Evolutionary conservation across 495 filamentous ascomycete species (phyloP).

Genomic region (Hypoxylon lenormandii): DNA sequence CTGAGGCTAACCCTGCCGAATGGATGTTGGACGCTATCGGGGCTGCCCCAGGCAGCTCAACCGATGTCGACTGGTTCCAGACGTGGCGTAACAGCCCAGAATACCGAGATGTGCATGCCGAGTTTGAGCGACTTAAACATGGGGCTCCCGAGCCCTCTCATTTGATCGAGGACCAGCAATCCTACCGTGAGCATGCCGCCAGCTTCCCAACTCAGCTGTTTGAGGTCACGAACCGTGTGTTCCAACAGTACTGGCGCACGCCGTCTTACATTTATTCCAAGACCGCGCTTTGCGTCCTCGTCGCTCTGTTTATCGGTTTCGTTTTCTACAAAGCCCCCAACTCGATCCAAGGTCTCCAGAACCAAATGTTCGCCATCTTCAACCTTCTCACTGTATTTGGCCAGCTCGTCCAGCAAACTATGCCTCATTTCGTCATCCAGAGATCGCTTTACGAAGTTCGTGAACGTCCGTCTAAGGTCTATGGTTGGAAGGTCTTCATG

Average conservation of each 20-base stretch:
- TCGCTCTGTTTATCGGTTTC: constrained; percentile 86
- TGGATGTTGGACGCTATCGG: constrained; percentile 97
- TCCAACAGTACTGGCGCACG: constrained; percentile 90
- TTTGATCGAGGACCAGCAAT: constrained; percentile 48
- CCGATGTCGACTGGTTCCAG: constrained; percentile 83
- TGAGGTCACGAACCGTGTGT: constrained; percentile 72
- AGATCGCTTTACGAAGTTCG: constrained; percentile 85
- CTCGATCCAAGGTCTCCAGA: constrained; percentile 81
- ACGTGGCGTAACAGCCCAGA: constrained; percentile 83
- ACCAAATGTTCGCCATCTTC: constrained; percentile 89
- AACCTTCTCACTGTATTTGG: constrained; percentile 82
- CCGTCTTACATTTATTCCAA: constrained; percentile 87
- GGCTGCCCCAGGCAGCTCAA: constrained; percentile 82
- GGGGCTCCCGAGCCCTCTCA: constrained; percentile 63
- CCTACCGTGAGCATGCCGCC: constrained; percentile 68
- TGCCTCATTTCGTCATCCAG: constrained; percentile 84
- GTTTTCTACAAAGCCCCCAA: constrained; percentile 81
- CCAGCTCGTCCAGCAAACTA: constrained; percentile 81
- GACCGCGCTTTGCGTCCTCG: constrained; percentile 65
- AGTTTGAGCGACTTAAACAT: constrained; percentile 76
- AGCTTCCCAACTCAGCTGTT: constrained; percentile 66
- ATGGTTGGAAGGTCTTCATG: constrained; percentile 86
- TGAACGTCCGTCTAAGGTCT: constrained; percentile 85
- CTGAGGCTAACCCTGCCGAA: constrained; percentile 88
- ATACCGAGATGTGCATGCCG: constrained; percentile 71